A percentile compares a stretch with the other conserved stretches of the same genome.
phyloP scores from a whole-genome alignment of 2,329 filamentous ascomycete species.

The Lasiodiplodia sp. region DNA sequence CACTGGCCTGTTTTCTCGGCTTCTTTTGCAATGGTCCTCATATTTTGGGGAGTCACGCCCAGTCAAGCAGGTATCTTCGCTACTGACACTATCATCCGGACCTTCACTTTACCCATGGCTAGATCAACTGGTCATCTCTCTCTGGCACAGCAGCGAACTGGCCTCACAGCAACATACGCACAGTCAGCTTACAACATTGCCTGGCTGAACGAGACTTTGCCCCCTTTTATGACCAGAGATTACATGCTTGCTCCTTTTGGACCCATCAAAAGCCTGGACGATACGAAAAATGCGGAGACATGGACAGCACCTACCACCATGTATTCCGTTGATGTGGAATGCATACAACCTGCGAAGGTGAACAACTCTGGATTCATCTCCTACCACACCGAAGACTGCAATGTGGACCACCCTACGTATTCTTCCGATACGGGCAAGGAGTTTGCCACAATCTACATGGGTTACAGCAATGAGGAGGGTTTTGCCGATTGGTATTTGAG shows the following conservation, averaged over 20 bases:
- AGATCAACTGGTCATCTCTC: constrained; percentile 40
- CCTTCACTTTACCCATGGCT: constrained; percentile 13
- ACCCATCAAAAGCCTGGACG: constrained; percentile 32
- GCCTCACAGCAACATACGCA: constrained; percentile 48
- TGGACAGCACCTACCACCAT: constrained; percentile 41
- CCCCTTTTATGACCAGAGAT: constrained; percentile 53
- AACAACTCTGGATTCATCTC: constrained; percentile 26
- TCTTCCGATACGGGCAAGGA: constrained; percentile 33
- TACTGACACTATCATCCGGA: constrained; percentile 40
- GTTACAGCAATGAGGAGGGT: constrained; percentile 52
- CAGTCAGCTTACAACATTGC: constrained; percentile 56
- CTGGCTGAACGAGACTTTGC: constrained; percentile 55
- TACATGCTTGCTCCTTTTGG: constrained; percentile 56
- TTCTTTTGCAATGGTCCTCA: constrained; percentile 56
- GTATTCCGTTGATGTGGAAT: constrained; percentile 46
- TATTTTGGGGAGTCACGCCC: constrained; percentile 64
- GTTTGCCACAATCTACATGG: constrained; percentile 48
- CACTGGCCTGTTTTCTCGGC: constrained; percentile 63
- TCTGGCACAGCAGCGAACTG: constrained; percentile 38
- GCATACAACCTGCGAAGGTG: constrained; percentile 34
- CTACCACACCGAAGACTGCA: background rate
- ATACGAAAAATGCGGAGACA: constrained; percentile 27
- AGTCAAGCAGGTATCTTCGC: constrained; percentile 64
- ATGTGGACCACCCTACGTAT: constrained; percentile 33
- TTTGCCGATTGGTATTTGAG: constrained; percentile 43